Base-by-base conservation (phyloP, 2,329 filamentous ascomycete species). In the Neofusicoccum sp. region DNA sequence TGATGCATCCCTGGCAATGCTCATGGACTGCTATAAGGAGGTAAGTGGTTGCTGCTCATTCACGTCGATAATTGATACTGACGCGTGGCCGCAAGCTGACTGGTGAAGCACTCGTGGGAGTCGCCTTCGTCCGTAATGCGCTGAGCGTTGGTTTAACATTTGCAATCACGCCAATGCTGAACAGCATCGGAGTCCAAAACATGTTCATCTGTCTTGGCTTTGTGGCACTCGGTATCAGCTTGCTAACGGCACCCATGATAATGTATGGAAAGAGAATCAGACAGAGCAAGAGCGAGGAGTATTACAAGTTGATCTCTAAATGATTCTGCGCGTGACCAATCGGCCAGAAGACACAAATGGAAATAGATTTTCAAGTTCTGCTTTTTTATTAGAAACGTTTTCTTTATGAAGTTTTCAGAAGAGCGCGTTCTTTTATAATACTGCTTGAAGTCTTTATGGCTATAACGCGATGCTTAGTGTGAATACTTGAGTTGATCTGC, bases 71-170 rank as follows among this genome's bases (percentile, higher is more conserved):
- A n/a, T n/a, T n/a, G n/a, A n/a, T n/a, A n/a, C n/a, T n/a, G n/a
- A n/a, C n/a, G n/a, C n/a, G n/a, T n/a, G n/a, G n/a, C n/a, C n/a
- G n/a, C n/a, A n/a, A n/a, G 71, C 78, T 82, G 38, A 72, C 82
- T 45, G 79, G 75, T 5, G 79, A 82, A 61, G 74, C 78, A 0
- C 67, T 82, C 6, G 77, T 80, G 3, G 75, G 69, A 0, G 69
- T 82, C 1, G 76, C 77, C 0, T 76, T 82, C 59, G 67, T 78
- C 11, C 75, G 80, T 0, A 82, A 82, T 56, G 60, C 70, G 1
- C 71, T 81, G 44, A 71, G 72, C n/a, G 78, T 76, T 1, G 70
- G 75, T 14, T 75, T 82, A 47, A 73, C 81, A 9, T 82, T 82
- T 63, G 75, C 75, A 0, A 68, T 81, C 26, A 69, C 73, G 0